A percentile compares a stretch with the other conserved stretches of the same genome.
Evolutionary conservation across 208 protist genomes (phyloP).

Genomic region (Leishmania gerbilli): DNA sequence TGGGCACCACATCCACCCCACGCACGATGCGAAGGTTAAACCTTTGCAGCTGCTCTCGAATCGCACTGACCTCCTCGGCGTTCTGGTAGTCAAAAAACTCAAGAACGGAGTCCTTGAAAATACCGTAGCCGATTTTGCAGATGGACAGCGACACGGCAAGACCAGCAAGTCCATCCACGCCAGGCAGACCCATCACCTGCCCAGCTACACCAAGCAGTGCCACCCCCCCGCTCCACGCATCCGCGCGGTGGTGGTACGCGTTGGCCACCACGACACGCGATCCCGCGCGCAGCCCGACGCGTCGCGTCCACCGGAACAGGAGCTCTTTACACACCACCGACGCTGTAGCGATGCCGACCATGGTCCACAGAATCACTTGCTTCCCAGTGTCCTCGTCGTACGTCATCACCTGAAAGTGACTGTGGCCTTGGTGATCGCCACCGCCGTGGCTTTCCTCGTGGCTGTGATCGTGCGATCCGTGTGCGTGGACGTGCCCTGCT

Average conservation of each 20-base stretch:
- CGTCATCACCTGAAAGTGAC: conserved; percentile 74
- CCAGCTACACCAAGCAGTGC: conserved; percentile 81
- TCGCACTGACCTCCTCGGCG: conserved; percentile 56
- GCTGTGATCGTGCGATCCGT: conserved; percentile 4
- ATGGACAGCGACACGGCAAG: conserved; percentile 80
- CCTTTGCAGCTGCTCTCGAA: conserved; percentile 66
- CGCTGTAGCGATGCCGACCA: conserved; percentile 69
- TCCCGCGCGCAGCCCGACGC: conserved; percentile 68
- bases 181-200: conserved; percentile 67
- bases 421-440: conserved; percentile 61
- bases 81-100: conserved; percentile 91
- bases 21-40: conserved; percentile 42
- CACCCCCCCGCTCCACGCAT: conserved; percentile 87
- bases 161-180: conserved; percentile 79
- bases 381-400: conserved; percentile 50
- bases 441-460: conserved; percentile 34
- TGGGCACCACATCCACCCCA: conserved; percentile 11
- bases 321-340: conserved; percentile 83
- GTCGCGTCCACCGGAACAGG: conserved; percentile 80
- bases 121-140: conserved; percentile 73
- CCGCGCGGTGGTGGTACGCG: conserved; percentile 88
- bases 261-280: conserved; percentile 89
- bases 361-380: conserved; percentile 76
- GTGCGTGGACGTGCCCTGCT: neutral
- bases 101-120: conserved; percentile 61